Base-by-base conservation (phyloP, 805 yeast species). In the Wickerhamomyces bisporus region DNA sequence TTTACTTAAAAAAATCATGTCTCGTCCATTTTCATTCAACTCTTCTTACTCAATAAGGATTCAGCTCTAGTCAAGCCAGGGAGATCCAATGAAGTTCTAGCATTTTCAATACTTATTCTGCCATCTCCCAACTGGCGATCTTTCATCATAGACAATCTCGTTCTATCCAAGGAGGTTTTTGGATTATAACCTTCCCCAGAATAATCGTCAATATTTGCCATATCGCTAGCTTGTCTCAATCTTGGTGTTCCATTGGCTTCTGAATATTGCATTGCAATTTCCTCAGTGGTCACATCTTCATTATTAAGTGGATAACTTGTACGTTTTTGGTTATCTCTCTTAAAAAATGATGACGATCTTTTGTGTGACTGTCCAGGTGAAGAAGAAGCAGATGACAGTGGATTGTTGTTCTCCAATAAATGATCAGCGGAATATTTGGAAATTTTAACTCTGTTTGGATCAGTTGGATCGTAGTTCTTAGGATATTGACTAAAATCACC, bases 401-500 rank as follows among this genome's bases (percentile, higher is more conserved):
- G 32, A 4, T 7, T 17, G 10, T 9, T 19, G 16, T 45, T 48
- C 30, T 64, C 68, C 29, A 59, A 39, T 6, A 60, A 48, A 29
- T 57, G 59, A 5, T 56, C 59, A 17, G 53, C 50, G 6, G 66
- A 56, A 50, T 75, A 71, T 34, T 70, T 64, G 29, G 77, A 65
- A 23, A 81, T 64, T 43, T 70, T 70, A 13, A 66, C 68, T 48
- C 84, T 70, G 43, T 79, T 62, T 23, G 89, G 86, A 59, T 83
- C 89, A 3, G 94, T 83, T 31, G 94, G 94, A 57, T 84, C 94
- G 55, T 81, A 84, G 38, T 74, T 70, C 10, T 57, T 62, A 10
- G 88, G 88, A 54, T 79, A 83, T 26, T 71, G 76, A 41, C 67
- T 77, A 49, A 73, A 84, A 47, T 80, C 83, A 34, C 93, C 93